Evolutionary conservation across 345 rosid species (phyloP), one percentile per base, ranked within the genome.

Genomic region (Populus simonii): DNA sequence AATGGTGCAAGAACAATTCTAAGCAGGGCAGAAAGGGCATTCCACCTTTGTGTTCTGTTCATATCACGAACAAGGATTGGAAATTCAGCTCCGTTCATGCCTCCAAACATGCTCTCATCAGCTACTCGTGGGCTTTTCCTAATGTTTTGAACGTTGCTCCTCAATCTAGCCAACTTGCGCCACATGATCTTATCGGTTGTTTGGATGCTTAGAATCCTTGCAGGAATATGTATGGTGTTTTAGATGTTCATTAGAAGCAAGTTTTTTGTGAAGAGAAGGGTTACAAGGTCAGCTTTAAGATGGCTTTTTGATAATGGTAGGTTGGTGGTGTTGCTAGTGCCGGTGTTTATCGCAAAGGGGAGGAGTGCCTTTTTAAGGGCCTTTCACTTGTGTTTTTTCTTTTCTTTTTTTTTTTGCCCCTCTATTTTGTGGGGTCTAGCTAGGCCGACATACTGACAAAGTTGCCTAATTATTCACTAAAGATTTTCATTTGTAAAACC

Each of bases 41-140:
- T 80, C 88, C 85, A 62, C 27, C 79, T 0, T 77, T 65, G 38
- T 39, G 72, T 4, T 20, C 77, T 77, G 45, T 71, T 71, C 45
- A 80, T 35, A 0, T 70, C 76, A 0, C 62, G 51, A 16, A 27
- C 84, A 17, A 77, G 75, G 41, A 68, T 78, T 0, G 87, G 84
- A 45, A 71, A 36, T 8, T 82, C 85, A 17, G 38, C 79, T 39
- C 83, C 87, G 78, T 74, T 66, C 1, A 53, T 65, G 0, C 66
- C 83, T 5, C 83, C 82, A n/a, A 66, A 76, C 90, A 85, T 70
- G 85, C 72, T 86, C 79, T 94, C 98, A 18, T 94, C 97, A 1
- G 96, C 96, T 3, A 92, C 98, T 27, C 91, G 79, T 0, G 89
- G 89, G 74, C 94, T 86, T 82, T 91, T 94, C 82, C 86, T 80